phyloP scores from a whole-genome alignment of 257 asterid species.

The Thymus mandschuricus region DNA sequence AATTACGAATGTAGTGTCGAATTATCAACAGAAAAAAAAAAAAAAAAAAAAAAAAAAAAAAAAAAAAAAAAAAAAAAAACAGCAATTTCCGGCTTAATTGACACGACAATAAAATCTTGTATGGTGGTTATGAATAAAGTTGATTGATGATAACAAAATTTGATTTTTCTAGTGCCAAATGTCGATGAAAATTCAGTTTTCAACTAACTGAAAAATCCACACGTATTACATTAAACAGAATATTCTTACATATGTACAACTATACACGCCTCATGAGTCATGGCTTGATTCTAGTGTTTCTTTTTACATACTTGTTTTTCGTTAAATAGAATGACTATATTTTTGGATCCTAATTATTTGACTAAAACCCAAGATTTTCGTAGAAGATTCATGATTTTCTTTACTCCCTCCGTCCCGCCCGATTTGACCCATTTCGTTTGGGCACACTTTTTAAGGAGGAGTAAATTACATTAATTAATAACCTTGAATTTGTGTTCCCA shows the following conservation, averaged over 20 bases:
- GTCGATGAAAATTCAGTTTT: neutral
- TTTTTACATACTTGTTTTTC: neutral
- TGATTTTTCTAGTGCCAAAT: neutral
- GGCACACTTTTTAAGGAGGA: too few species aligned
- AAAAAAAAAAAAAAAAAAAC: neutral
- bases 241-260: neutral
- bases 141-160: neutral
- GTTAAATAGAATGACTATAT: neutral
- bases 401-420: too few species aligned
- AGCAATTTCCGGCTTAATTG: neutral
- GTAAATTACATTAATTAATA: too few species aligned
- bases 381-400: constrained; percentile 12
- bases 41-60: neutral
- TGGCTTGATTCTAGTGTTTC: neutral
- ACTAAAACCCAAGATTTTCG: constrained; percentile 40
- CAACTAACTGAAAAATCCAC: constrained; percentile 29
- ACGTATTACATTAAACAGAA: neutral
- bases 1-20: neutral
- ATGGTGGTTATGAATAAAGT: neutral
- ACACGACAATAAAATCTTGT: neutral
- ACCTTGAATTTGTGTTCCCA: too few species aligned
- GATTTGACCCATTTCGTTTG: too few species aligned
- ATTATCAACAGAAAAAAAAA: neutral
- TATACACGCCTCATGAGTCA: neutral
- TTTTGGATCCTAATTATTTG: neutral